Evolutionary conservation across 257 asterid genomes (phyloP).

Genomic region (Solanum gandarillasii): DNA sequence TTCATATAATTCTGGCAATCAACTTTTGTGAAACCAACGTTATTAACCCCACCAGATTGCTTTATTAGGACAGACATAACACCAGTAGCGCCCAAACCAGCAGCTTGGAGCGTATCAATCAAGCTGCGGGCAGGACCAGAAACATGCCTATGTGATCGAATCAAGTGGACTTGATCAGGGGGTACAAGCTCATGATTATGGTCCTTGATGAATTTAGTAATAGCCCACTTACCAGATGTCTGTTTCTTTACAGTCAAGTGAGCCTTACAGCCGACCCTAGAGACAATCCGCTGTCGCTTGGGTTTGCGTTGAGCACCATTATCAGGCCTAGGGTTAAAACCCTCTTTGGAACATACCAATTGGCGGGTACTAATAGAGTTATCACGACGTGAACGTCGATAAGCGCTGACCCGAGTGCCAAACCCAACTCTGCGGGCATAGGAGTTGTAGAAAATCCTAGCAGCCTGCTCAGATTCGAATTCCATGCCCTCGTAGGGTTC

Average conservation of each 20-base stretch:
- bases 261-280: slow-evolving; percentile 94
- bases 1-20: slow-evolving; percentile 88
- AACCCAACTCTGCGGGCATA: slow-evolving; percentile 87
- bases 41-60: slow-evolving; percentile 88
- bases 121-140: slow-evolving; percentile 88
- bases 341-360: slow-evolving; percentile 89
- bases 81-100: slow-evolving; percentile 93
- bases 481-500: slow-evolving; percentile 95
- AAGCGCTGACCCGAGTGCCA: slow-evolving; percentile 90
- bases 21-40: slow-evolving; percentile 87
- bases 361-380: slow-evolving; percentile 88
- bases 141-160: slow-evolving; percentile 83
- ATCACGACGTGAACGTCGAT: slow-evolving; percentile 84
- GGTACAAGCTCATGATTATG: slow-evolving; percentile 90
- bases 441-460: slow-evolving; percentile 81
- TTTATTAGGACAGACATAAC: slow-evolving; percentile 84
- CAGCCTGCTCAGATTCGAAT: slow-evolving; percentile 93
- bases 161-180: slow-evolving; percentile 81
- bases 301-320: slow-evolving; percentile 35
- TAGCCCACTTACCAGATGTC: slow-evolving; percentile 80
- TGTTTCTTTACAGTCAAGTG: slow-evolving; percentile 68
- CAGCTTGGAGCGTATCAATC: slow-evolving; percentile 95
- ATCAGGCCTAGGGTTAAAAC: slow-evolving; percentile 74
- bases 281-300: slow-evolving; percentile 66
- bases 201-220: slow-evolving; percentile 56